These are phyloP conservation scores for Arabidopsis lyrata DNA, from an alignment of 441 rosid species.

Conservation along the genomic window DNA sequence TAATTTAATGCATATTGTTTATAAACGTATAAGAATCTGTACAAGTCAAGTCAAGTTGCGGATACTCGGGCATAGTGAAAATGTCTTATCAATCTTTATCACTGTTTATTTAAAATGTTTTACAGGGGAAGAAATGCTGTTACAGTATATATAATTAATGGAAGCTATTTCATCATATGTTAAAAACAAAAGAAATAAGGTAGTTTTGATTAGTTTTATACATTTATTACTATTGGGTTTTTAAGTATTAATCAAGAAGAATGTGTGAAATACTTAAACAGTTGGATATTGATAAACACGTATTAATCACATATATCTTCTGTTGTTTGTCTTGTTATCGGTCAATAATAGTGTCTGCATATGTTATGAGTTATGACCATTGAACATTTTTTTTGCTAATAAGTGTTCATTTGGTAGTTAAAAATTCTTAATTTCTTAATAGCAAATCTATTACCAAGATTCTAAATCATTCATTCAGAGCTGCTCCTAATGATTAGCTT, in stretches of 20 bases:
- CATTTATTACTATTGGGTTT: no score
- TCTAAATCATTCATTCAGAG: constrained; percentile 23
- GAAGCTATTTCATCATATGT: not conserved
- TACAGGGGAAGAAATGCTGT: not conserved
- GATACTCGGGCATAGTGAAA: not conserved
- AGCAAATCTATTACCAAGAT: constrained; percentile 10
- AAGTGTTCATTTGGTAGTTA: not conserved
- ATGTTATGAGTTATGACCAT: no score
- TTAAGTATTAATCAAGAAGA: not conserved
- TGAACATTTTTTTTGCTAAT: no score
- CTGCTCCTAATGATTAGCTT: constrained; percentile 36
- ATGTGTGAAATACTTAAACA: constrained; percentile 3
- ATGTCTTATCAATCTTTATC: not conserved
- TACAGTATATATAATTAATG: not conserved
- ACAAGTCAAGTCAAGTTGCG: not conserved
- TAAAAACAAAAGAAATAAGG: not conserved
- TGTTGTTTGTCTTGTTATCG: not conserved
- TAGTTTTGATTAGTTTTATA: no score
- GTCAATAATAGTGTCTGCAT: not conserved
- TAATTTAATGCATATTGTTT: no score
- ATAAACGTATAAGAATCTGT: not conserved
- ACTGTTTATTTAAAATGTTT: not conserved
- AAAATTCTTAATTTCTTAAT: not conserved
- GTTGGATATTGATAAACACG: not conserved
- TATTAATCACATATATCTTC: not conserved